Percentiles rank a stretch among this genome's conserved stretches.
These are phyloP conservation scores for Fusarium sp. DNA, from an alignment of 2,329 filamentous ascomycete species.

Conservation along the genomic window DNA sequence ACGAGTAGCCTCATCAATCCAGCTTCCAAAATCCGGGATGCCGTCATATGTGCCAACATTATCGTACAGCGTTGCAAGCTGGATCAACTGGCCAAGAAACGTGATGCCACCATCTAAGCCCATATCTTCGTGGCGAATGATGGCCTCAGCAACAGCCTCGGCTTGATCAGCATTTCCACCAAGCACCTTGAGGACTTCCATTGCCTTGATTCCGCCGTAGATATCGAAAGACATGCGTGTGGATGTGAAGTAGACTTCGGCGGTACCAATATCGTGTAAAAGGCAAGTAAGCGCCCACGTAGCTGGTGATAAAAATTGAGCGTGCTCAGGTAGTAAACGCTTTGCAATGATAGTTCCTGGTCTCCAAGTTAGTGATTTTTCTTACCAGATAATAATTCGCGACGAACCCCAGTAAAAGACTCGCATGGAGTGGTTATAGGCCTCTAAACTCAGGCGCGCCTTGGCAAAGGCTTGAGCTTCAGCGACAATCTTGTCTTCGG, in stretches of 20 bases:
- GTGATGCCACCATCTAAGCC: slow-evolving; percentile 4
- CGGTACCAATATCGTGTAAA: slow-evolving; percentile 69
- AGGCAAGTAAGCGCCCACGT: slow-evolving; percentile 71
- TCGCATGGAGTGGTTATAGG: slow-evolving; percentile 76
- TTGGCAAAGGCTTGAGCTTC: slow-evolving; percentile 62
- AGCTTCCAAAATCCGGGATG: slow-evolving; percentile 50
- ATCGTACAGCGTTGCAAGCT: slow-evolving; percentile 59
- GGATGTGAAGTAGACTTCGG: not conserved
- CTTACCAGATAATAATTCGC: too few relatives aligned
- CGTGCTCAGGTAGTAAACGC: slow-evolving; percentile 56
- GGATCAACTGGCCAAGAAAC: slow-evolving; percentile 9
- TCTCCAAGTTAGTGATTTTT: not conserved
- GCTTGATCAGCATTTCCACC: slow-evolving; percentile 1
- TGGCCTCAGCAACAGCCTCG: slow-evolving; percentile 8
- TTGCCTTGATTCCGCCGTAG: slow-evolving; percentile 7
- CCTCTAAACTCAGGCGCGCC: slow-evolving; percentile 61
- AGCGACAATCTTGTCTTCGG: slow-evolving; percentile 57
- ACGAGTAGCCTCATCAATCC: slow-evolving; percentile 65
- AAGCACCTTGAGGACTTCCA: not conserved
- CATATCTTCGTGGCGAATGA: slow-evolving; percentile 11
- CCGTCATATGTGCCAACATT: slow-evolving; percentile 69
- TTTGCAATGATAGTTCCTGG: slow-evolving; percentile 56
- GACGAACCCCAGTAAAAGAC: slow-evolving; percentile 70
- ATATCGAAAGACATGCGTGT: slow-evolving; percentile 13
- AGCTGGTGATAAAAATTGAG: slow-evolving; percentile 50